phyloP scores from a whole-genome alignment of 345 rosid species.

The Firmiana major region DNA sequence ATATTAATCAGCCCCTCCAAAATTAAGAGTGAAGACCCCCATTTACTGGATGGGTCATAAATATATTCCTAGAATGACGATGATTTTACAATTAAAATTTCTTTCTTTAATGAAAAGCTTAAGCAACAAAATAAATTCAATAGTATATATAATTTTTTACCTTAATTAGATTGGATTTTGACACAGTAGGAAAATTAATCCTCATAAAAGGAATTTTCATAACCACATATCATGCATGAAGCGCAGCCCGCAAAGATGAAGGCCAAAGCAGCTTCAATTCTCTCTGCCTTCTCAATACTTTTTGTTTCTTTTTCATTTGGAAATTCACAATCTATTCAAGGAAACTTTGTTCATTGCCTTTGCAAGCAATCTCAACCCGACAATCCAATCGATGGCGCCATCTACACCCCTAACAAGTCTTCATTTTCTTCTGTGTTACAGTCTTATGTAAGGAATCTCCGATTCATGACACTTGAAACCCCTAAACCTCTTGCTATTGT shows the following conservation, averaged over 20 bases:
- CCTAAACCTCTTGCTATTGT: conserved; percentile 7
- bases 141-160: no score
- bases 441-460: not conserved
- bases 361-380: not conserved
- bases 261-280: not conserved
- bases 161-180: no score
- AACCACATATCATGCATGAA: not conserved
- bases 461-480: not conserved
- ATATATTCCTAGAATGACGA: no score
- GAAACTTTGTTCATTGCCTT: not conserved
- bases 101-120: no score
- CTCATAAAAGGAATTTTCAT: not conserved
- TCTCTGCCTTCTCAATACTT: not conserved
- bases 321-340: not conserved
- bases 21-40: no score
- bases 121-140: no score
- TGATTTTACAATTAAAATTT: no score
- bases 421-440: not conserved
- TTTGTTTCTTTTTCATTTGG: not conserved
- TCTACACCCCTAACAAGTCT: not conserved
- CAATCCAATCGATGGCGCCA: not conserved
- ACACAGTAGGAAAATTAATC: not conserved
- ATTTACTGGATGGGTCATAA: no score
- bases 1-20: no score
- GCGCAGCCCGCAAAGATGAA: not conserved